Base-by-base conservation (phyloP, 129 eudicot genomes). In the Pulicaria dysenterica region DNA sequence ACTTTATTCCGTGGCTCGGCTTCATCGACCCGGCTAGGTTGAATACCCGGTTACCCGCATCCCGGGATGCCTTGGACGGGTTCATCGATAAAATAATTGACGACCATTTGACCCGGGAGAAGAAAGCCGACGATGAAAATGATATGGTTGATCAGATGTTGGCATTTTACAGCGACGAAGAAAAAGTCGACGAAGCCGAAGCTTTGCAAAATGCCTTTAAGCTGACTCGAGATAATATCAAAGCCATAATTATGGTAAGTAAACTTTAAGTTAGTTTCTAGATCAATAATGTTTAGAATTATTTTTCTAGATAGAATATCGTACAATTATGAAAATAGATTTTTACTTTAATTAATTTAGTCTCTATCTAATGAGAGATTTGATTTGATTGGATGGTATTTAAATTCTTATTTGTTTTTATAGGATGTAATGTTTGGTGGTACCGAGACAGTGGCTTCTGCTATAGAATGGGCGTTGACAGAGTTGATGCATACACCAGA, bases 131-230 rank as follows among this genome's bases (percentile, higher is more conserved):
- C 0, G 67, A 45, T 47, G 85, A 64, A 3, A 53, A 54, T 17
- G 98, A 92, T 19, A 92, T 92, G 98, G 98, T 92, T 62, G 95
- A 89, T 78, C 95, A 92, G 59, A 70, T 92, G 69, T 57, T 92
- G 66, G 96, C 58, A n/a, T 92, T 92, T 58, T 89, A 87, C 53
- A 70, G 85, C 42, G 91, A 88, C 3, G 85, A 76, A 4, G 83
- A 74, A 3, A 89, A 83, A 15, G 76, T 73, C 2, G 72, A 19
- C 4, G 96, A 92, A 42, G 55, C 83, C 8, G 96, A 85, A 0
- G 96, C 87, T 77, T 61, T 78, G 67, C 94, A 89, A 50, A 89
- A 76, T 72, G 70, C 90, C 6, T 65, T 92, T 19, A 81, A 57
- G 51, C 85, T 92, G 40, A 92, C 91, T 24, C 81, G 90, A 77